Conservation (phyloP, 2,329 filamentous ascomycete species). For the Gnomoniopsis sp. region DNA sequence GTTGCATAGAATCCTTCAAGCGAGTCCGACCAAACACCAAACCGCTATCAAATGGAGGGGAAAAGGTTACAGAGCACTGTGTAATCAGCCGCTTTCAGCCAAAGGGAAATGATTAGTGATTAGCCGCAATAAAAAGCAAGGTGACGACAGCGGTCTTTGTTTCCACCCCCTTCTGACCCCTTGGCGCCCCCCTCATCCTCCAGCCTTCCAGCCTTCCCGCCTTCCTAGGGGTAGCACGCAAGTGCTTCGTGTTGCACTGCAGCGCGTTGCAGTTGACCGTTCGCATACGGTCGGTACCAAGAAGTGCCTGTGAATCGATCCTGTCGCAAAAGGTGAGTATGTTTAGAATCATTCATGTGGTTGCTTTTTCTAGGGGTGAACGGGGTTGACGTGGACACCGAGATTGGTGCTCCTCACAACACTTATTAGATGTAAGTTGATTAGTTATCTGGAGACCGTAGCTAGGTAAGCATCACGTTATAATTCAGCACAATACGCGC, state of each 20-base stretch:
- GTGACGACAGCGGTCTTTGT: not conserved
- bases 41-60: not conserved
- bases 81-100: not conserved
- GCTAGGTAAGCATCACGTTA: too few species aligned
- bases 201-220: not conserved
- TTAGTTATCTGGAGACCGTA: too few species aligned
- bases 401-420: too few species aligned
- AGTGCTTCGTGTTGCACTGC: constrained; percentile 9
- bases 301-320: not conserved
- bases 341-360: too few species aligned
- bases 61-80: not conserved
- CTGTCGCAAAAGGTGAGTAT: too few species aligned
- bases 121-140: not conserved
- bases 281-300: constrained; percentile 7
- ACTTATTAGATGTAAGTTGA: too few species aligned
- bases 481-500: too few species aligned
- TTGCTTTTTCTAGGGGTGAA: too few species aligned
- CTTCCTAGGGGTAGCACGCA: not conserved
- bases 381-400: too few species aligned
- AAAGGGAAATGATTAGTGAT: not conserved
- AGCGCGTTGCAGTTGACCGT: constrained; percentile 3
- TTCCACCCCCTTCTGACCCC: not conserved
- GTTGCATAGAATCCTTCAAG: not conserved
- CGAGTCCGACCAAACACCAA: constrained; percentile 1
- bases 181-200: too few species aligned